Base-by-base conservation (phyloP, 2,329 filamentous ascomycete species). In the Colletotrichum orchidophilum region DNA sequence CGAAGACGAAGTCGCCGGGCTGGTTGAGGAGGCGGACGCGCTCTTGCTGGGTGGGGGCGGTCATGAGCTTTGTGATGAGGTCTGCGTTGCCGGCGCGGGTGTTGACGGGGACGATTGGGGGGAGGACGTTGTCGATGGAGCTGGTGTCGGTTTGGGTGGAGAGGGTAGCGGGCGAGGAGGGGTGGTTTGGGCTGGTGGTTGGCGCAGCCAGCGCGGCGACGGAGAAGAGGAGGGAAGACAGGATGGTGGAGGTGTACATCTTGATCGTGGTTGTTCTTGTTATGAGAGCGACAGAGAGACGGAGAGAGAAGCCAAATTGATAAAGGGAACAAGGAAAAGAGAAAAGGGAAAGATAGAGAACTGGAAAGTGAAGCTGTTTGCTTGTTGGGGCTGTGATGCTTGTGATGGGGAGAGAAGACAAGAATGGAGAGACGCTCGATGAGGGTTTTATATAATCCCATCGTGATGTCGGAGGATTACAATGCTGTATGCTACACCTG, bases 61-160 rank as follows among this genome's bases (percentile, higher is more conserved):
- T 81, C 62, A 85, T 75, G 18, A 83, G 83, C 71, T 84, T 79
- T 73, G 84, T 82, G 66, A 86, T 78, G 61, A 87, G 83, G n/a
- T 78, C 78, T 73, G 86, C 85, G 7, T 85, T 82, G 0, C 84
- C 74, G 12, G 83, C 82, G 21, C 82, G 80, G 1, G 83, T 85
- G 74, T 86, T 83, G 76, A 87, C 77, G 6, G 75, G 75, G 13
- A 80, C 78, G 31, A 78, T 39, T 1, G 77, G 74, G 0, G 79
- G 79, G 1, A 80, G 73, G 27, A 71, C 62, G 42, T 70, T 66
- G 60, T 77, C 64, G 68, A 76, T 73, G 61, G 70, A 70, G 53
- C 66, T 58, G 42, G 42, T 33, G 39, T 46, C 39, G 13, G 55
- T 57, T 27, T 66, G 50, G 3, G 65, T 52, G 53, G 61, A 24